Evolutionary conservation across 2,329 filamentous ascomycete species (phyloP).

Genomic region (Clarireedia monteithiana): DNA sequence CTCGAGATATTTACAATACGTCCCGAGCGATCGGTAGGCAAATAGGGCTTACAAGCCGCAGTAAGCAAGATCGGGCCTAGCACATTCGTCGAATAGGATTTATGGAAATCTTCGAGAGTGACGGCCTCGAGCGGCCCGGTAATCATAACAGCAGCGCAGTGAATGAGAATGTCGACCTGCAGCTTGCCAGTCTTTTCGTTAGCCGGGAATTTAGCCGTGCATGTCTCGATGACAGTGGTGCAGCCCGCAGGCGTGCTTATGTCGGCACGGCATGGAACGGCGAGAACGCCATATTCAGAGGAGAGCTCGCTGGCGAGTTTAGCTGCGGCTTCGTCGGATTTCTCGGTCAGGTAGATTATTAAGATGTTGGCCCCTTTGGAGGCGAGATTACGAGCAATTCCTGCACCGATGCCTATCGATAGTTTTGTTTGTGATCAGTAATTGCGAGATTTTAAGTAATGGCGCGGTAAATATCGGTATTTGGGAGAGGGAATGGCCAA

Average conservation of each 20-base stretch:
- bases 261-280: slow-evolving; percentile 60
- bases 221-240: slow-evolving; percentile 46
- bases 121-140: slow-evolving; percentile 50
- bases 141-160: slow-evolving; percentile 69
- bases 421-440: neutral
- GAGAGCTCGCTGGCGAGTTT: slow-evolving; percentile 46
- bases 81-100: slow-evolving; percentile 71
- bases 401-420: slow-evolving; percentile 58
- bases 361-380: slow-evolving; percentile 53
- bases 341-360: slow-evolving; percentile 56
- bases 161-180: slow-evolving; percentile 73
- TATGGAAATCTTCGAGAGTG: slow-evolving; percentile 54
- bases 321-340: slow-evolving; percentile 42
- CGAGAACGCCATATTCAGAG: slow-evolving; percentile 48
- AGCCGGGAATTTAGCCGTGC: slow-evolving; percentile 29
- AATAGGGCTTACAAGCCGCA: slow-evolving; percentile 59
- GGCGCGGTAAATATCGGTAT: neutral
- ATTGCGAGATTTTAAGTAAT: neutral
- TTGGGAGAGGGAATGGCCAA: no score
- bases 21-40: slow-evolving; percentile 58
- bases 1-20: slow-evolving; percentile 53
- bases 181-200: slow-evolving; percentile 39
- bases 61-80: slow-evolving; percentile 69
- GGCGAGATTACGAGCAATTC: slow-evolving; percentile 56
- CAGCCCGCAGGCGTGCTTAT: slow-evolving; percentile 54